Evolutionary conservation across 805 yeast genomes (phyloP), one percentile per base, ranked within the genome.

Genomic region (Lipomyces lipofer): DNA sequence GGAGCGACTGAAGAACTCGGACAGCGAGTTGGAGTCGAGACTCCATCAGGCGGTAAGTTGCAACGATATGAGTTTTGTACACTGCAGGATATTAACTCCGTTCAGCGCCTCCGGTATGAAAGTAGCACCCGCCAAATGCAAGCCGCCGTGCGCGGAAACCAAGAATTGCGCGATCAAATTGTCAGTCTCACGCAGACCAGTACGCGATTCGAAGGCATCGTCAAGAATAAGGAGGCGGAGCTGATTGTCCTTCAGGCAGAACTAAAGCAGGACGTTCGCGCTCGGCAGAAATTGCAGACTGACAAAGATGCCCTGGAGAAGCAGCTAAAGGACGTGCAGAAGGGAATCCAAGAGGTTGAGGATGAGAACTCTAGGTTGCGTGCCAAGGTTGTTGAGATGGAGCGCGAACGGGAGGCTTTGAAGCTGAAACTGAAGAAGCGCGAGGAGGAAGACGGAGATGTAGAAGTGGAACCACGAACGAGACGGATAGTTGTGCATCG

Each of bases 121-220:
- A 52, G 40, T 22, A 46, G 47, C 19, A 56, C 43, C 52, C 27
- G 58, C 22, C 61, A 47, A 43, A 22, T 56, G 47, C 54, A 54
- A 40, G 44, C 49, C 15, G 56, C 59, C 2, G 48, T 75, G 1
- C 69, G 69, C 2, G 85, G 78, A 54, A 81, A 80, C 59, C 68
- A 68, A 25, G 69, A 65, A n/a, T 64, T 81, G 15, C 68, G 75
- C 33, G 65, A 63, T 7, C 73, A 76, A 51, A 48, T 82, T n/a
- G 67, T 69, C 8, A 55, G 67, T 5, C 64, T 74, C 17, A 74
- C 73, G 47, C 67, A 67, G 17, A 71, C 77, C 1, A 67, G 74
- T 6, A 56, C 67, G 1, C 74, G 71, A 43, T 66, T 71, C 42
- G 73, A 66, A 29, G 65, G 67, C 3, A 70, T 71, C 6, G 60